Base-by-base conservation (phyloP, 352 stramenopile species). In the Globisporangium spinosum region DNA sequence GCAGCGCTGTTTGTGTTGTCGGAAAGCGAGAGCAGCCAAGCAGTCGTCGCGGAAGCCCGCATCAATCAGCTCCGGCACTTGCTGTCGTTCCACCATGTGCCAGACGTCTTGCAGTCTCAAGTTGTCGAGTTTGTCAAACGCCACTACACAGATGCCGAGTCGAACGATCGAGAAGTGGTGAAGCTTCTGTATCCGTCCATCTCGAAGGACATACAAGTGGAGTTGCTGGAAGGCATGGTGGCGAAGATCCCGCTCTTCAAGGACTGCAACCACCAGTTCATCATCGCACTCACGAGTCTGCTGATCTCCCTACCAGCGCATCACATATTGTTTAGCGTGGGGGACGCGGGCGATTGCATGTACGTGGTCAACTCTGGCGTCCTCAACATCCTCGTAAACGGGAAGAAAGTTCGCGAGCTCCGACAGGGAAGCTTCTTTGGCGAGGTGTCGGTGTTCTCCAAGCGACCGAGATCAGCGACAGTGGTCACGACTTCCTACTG, bases 401-500 rank as follows among this genome's bases (percentile, higher is more conserved):
- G 73, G 0, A 65, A 76, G 15, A 88, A 87, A 51, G 79, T 92
- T 3, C 78, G 84, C n/a, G 84, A 92, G 60, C 70, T 92, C 23
- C 68, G 77, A 3, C 82, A 84, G 32, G 84, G 81, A 9, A 85
- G 74, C 25, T 90, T 92, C 63, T 90, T 92, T 64, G 82, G 84
- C 0, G 84, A 92, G 56, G 73, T 92, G 10, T 90, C 84, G 0
- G 80, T 90, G 9, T 92, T 92, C 54, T 89, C 84, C 0, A 78
- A 85, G 57, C 78, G 79, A 1, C 77, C 76, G 17, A 72, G 84
- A 2, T 88, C 84, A 0, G 84, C 84, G 23, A 80, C 79, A 1
- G 82, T 91, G 6, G 64, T 83, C 9, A 89, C 83, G 0, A 74
- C 76, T 0, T 84, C 83, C 0, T 91, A 89, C 54, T 87, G 76